These are phyloP conservation scores for Tetradesmus lagerheimii DNA, from an alignment of 139 green algal genomes.

Conservation along the genomic window DNA sequence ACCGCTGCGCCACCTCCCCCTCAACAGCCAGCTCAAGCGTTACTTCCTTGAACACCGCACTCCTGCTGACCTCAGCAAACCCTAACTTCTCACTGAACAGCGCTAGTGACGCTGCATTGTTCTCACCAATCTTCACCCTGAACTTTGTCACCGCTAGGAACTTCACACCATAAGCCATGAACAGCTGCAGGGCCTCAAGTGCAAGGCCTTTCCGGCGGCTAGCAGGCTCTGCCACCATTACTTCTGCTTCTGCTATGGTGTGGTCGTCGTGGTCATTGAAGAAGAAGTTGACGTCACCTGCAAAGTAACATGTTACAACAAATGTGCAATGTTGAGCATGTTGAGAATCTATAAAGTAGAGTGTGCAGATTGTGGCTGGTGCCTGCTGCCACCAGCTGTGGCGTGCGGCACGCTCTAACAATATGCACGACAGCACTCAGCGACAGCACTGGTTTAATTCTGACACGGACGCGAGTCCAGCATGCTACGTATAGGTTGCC, in stretches of 20 bases:
- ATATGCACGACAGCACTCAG: too few relatives aligned
- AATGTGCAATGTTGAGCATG: too few relatives aligned
- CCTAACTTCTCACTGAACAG: conserved; percentile 76
- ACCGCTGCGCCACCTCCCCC: conserved; percentile 6
- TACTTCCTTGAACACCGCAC: conserved; percentile 78
- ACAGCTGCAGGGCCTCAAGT: conserved; percentile 73
- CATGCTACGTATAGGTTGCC: too few relatives aligned
- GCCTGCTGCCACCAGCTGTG: too few relatives aligned
- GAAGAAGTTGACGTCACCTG: conserved; percentile 64
- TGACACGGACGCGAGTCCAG: too few relatives aligned
- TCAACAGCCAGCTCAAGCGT: conserved; percentile 54
- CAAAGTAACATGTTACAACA: not conserved
- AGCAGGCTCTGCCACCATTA: conserved; percentile 83
- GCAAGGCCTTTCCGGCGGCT: conserved; percentile 74
- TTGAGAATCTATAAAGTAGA: too few relatives aligned
- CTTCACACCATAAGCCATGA: conserved; percentile 79
- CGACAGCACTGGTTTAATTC: too few relatives aligned
- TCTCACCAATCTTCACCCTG: conserved; percentile 79
- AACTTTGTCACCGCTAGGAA: conserved; percentile 61
- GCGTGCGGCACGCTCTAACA: too few relatives aligned
- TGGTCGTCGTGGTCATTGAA: conserved; percentile 53
- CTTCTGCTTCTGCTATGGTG: conserved; percentile 61
- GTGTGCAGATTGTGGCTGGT: too few relatives aligned
- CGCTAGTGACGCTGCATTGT: conserved; percentile 72
- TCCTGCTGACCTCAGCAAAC: conserved; percentile 65